phyloP scores from a whole-genome alignment of 2,329 filamentous ascomycete genomes.

The Aureobasidium sp. region DNA sequence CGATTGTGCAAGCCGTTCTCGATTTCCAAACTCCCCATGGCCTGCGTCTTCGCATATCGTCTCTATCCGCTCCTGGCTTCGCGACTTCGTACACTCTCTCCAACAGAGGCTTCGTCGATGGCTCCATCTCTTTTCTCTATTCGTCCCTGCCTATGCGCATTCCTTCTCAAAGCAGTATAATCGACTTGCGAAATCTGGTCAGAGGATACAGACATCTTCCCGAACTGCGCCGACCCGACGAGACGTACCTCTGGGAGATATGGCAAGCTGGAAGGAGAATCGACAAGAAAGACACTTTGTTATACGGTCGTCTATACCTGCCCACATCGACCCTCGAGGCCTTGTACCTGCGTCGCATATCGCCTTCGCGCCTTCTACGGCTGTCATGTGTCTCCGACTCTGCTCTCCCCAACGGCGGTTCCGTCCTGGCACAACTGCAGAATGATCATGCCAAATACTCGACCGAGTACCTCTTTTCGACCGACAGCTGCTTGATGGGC shows the following conservation, averaged over 20 bases:
- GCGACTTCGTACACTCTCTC: conserved; percentile 89
- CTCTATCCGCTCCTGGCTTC: conserved; percentile 85
- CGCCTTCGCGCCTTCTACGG: conserved; percentile 68
- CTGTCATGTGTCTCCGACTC: conserved; percentile 70
- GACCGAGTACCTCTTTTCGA: conserved; percentile 83
- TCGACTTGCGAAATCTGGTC: conserved; percentile 69
- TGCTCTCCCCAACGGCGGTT: conserved; percentile 64
- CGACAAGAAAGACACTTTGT: conserved; percentile 48
- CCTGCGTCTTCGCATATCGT: conserved; percentile 77
- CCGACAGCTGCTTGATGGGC: conserved; percentile 82
- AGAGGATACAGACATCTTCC: conserved; percentile 74
- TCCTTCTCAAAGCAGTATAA: conserved; percentile 59
- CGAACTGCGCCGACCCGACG: conserved; percentile 49
- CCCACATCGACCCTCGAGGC: conserved; percentile 82
- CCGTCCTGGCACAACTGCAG: conserved; percentile 62
- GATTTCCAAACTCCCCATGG: conserved; percentile 82
- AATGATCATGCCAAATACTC: conserved; percentile 84
- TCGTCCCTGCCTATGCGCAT: conserved; percentile 70
- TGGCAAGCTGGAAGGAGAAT: conserved; percentile 44
- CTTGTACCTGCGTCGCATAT: conserved; percentile 69
- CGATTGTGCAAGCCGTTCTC: conserved; percentile 55
- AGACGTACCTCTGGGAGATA: conserved; percentile 44
- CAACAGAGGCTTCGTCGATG: conserved; percentile 83
- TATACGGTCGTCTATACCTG: conserved; percentile 73
- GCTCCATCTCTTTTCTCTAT: conserved; percentile 95